These are phyloP conservation scores for Rhodotorula sp. DNA, from an alignment of 1,284 basidiomycete species.

Conservation along the genomic window DNA sequence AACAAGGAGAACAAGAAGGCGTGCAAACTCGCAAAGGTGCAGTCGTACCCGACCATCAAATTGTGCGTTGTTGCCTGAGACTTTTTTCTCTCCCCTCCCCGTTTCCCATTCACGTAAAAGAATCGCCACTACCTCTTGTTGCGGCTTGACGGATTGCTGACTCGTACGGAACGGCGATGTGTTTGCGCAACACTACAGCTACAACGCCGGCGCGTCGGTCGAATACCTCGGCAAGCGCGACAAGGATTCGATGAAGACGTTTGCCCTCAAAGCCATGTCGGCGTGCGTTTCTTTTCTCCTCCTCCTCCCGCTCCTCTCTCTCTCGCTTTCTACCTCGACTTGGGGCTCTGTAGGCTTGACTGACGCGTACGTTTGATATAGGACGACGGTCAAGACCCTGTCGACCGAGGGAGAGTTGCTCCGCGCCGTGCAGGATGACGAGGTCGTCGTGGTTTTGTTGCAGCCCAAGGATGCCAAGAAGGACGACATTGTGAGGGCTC, in stretches of 20 bases:
- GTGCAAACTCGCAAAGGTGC: slow-evolving; percentile 64
- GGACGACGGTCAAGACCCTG: slow-evolving; percentile 51
- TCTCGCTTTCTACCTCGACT: too few relatives aligned
- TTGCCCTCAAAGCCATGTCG: slow-evolving; percentile 66
- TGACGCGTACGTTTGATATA: too few relatives aligned
- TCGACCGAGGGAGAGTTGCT: slow-evolving; percentile 52
- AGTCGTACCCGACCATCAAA: slow-evolving; percentile 75
- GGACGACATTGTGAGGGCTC: slow-evolving; percentile 37
- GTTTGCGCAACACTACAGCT: too few relatives aligned
- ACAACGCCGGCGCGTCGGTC: slow-evolving; percentile 55
- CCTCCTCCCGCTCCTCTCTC: too few relatives aligned
- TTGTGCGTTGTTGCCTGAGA: slow-evolving; percentile 58
- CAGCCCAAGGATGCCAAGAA: slow-evolving; percentile 53
- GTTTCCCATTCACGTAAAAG: too few relatives aligned
- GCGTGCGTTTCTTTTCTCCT: slow-evolving; percentile 55
- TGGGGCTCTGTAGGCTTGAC: too few relatives aligned
- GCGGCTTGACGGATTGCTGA: too few relatives aligned
- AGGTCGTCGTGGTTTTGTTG: slow-evolving; percentile 72
- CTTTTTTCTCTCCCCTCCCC: too few relatives aligned
- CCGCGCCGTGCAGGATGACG: slow-evolving; percentile 56
- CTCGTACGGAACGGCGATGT: too few relatives aligned
- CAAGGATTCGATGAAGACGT: slow-evolving; percentile 65
- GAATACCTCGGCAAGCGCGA: slow-evolving; percentile 71
- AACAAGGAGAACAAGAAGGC: slow-evolving; percentile 57
- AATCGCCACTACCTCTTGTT: too few relatives aligned